Conservation (phyloP, 1,139 yeast genomes). For the Pichia sp. region DNA sequence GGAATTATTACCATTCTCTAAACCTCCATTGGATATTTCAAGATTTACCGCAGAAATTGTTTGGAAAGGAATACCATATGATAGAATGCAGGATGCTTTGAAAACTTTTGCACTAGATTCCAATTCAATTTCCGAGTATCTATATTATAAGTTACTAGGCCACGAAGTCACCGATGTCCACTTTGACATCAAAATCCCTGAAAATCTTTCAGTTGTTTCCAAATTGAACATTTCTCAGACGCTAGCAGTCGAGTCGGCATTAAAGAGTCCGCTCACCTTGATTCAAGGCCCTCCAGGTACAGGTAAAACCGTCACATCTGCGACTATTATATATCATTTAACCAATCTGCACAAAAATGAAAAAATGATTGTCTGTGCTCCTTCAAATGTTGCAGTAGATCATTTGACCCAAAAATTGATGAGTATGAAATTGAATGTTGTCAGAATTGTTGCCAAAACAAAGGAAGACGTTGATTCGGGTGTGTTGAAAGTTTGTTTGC, state of each 20-base stretch:
- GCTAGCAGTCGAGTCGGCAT: constrained; percentile 65
- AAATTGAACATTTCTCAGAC: constrained; percentile 71
- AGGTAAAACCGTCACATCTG: constrained; percentile 92
- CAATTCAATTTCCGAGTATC: constrained; percentile 64
- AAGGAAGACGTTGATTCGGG: constrained; percentile 75
- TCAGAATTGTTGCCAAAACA: constrained; percentile 66
- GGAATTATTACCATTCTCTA: constrained; percentile 42
- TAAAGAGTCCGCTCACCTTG: constrained; percentile 69
- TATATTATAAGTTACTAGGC: constrained; percentile 77
- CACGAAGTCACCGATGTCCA: constrained; percentile 64
- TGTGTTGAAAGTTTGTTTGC: constrained; percentile 46
- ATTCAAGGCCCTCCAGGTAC: constrained; percentile 99
- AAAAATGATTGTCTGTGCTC: constrained; percentile 81
- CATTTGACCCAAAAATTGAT: constrained; percentile 73
- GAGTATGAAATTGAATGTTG: constrained; percentile 62
- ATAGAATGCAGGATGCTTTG: constrained; percentile 78
- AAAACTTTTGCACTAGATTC: constrained; percentile 63
- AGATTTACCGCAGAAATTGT: constrained; percentile 81
- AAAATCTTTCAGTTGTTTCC: constrained; percentile 54
- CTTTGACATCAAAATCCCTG: constrained; percentile 54
- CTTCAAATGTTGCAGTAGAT: constrained; percentile 93
- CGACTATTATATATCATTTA: constrained; percentile 77
- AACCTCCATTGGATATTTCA: constrained; percentile 52
- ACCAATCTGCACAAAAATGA: constrained; percentile 43
- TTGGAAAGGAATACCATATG: constrained; percentile 83